Percentiles rank a stretch among this genome's conserved stretches.
These are phyloP conservation scores for Alternaria alternata DNA, from an alignment of 2,329 filamentous ascomycete species.

Conservation along the genomic window DNA sequence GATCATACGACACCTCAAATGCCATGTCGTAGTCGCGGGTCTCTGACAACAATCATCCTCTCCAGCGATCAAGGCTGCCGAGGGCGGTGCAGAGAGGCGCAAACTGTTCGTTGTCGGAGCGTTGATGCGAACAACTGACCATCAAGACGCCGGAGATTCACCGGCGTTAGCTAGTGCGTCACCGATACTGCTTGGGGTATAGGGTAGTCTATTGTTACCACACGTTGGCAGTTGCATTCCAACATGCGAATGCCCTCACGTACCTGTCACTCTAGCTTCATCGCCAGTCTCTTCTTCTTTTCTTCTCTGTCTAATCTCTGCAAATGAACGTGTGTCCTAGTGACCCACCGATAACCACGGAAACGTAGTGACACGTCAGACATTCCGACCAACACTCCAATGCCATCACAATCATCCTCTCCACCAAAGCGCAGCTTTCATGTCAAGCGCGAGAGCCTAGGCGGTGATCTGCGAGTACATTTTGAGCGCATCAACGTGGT, in stretches of 20 bases:
- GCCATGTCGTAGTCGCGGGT: constrained; percentile 62
- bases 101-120: constrained; percentile 31
- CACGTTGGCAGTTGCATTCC: background rate
- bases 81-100: constrained; percentile 28
- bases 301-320: background rate
- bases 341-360: constrained; percentile 5
- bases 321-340: background rate
- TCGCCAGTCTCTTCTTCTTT: background rate
- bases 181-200: constrained; percentile 25
- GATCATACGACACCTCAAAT: constrained; percentile 72
- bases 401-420: background rate
- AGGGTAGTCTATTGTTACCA: constrained; percentile 9
- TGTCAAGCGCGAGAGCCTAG: background rate
- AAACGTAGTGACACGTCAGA: constrained; percentile 1
- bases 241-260: background rate
- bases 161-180: constrained; percentile 35
- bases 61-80: constrained; percentile 31
- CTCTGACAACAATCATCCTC: constrained; percentile 49
- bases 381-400: background rate
- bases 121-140: constrained; percentile 29
- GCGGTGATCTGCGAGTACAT: background rate
- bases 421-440: background rate
- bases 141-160: constrained; percentile 27
- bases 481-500: background rate
- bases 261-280: background rate